Evolutionary conservation across 1,284 basidiomycete species (phyloP).

Genomic region (Papiliotrema flavescens): DNA sequence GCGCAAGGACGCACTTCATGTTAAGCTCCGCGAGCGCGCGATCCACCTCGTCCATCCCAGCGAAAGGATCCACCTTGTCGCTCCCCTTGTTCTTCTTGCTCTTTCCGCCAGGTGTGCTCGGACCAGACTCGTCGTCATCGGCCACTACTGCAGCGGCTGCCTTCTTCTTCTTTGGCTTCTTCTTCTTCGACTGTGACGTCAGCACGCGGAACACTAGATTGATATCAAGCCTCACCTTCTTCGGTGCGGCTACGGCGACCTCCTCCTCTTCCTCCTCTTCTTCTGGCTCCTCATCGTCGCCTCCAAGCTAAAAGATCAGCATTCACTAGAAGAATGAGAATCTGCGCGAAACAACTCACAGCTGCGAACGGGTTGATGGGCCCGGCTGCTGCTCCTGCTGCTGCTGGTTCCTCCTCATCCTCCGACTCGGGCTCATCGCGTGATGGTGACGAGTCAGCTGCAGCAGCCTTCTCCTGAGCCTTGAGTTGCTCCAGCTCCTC

Average conservation of each 20-base stretch:
- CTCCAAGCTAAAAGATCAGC: constrained; percentile 24
- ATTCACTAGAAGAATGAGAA: constrained; percentile 6
- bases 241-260: constrained; percentile 18
- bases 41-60: constrained; percentile 70
- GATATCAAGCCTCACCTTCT: constrained; percentile 27
- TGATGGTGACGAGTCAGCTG: constrained; percentile 9
- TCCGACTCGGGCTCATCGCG: constrained; percentile 32
- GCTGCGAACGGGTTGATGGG: constrained; percentile 56
- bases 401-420: constrained; percentile 27
- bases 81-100: constrained; percentile 59
- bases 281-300: constrained; percentile 24
- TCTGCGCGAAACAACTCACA: constrained; percentile 38
- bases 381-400: constrained; percentile 6
- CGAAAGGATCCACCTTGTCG: constrained; percentile 22
- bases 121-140: background rate
- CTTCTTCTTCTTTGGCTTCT: constrained; percentile 44
- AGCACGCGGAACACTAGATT: background rate
- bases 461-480: constrained; percentile 24
- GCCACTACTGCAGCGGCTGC: constrained; percentile 13
- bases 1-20: constrained; percentile 56
- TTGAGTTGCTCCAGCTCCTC: constrained; percentile 59
- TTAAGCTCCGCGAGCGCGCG: constrained; percentile 75
- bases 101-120: constrained; percentile 29
- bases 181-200: constrained; percentile 47
- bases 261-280: constrained; percentile 30